Evolutionary conservation across 768 basidiomycete species (phyloP), one percentile per base, ranked within the genome.

Genomic region (Mrakia frigida): DNA sequence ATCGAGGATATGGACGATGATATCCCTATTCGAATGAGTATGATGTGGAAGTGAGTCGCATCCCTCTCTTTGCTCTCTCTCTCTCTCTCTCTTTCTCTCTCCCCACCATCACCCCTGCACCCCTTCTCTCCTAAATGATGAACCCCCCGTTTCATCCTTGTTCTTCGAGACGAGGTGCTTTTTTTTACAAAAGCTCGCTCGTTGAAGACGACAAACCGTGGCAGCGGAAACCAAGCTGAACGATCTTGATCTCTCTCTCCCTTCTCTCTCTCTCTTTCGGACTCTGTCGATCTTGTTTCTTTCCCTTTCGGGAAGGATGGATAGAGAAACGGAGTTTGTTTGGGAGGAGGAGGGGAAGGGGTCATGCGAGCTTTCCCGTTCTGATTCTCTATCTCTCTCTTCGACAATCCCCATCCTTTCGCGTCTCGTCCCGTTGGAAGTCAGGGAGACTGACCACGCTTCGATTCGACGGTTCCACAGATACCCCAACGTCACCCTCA

Each of bases 1-100:
- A 89, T 92, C 79, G 88, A 89, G 72, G 86, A 84, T 39, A 92
- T 93, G 80, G 86, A 84, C 41, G 89, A 92, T 60, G 91, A 93
- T 41, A 77, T 96, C 28, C 88, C 90, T 74, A 80, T 95, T 61
- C 87, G 89, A 76, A 92, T 93, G 90, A 87, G 87, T 37, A 82
- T 97, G 74, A 84, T 97, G 39, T 87, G 88, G 60, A 85, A 86
- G 92, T 92, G 78, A 78, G 86, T 82, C 28, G 6, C 16, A 9
- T 7, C 35, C 41, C 23, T 7, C 39, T 35, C 7, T 35, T 21
- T 25, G 2, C 41, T 33, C 39, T 50, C 68, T 33, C n/a, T 65
- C n/a, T 50, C 41, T 63, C 43, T 21, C 43, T n/a, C 43, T 2
- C 23, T 35, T 41, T n/a, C 11, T 61, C 18, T 23, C 37, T 53